Evolutionary conservation across 495 filamentous ascomycete genomes (phyloP).

Genomic region (Penicillium lagena): DNA sequence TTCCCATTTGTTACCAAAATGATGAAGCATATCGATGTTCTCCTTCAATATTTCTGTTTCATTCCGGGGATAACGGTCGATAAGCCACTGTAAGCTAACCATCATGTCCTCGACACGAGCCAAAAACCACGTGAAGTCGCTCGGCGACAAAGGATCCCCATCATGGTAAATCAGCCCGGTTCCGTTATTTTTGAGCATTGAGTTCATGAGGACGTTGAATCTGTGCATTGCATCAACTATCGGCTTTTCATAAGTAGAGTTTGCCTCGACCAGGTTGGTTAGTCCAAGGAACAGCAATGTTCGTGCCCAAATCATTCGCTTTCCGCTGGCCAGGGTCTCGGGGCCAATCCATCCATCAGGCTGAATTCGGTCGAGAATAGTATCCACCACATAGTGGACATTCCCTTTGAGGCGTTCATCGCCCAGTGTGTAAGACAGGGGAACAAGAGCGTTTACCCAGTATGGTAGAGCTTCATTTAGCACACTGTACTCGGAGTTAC

Average conservation of each 20-base stretch:
- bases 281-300: conserved; percentile 49
- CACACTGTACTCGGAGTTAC: conserved; percentile 48
- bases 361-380: conserved; percentile 46
- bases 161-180: conserved; percentile 39
- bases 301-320: conserved; percentile 49
- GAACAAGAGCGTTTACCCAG: conserved; percentile 62
- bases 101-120: conserved; percentile 47
- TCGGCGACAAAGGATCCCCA: conserved; percentile 24
- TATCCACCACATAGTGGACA: conserved; percentile 39
- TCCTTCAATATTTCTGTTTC: conserved; percentile 28
- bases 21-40: conserved; percentile 37
- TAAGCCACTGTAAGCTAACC: conserved; percentile 47
- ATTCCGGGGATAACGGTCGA: conserved; percentile 36
- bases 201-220: conserved; percentile 29
- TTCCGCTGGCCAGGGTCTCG: conserved; percentile 34
- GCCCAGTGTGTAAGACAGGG: conserved; percentile 52
- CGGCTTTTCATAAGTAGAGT: conserved; percentile 12
- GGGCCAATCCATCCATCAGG: conserved; percentile 58
- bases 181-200: conserved; percentile 46
- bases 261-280: conserved; percentile 36
- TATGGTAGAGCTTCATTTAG: conserved; percentile 58
- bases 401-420: conserved; percentile 50
- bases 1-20: conserved; percentile 36
- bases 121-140: conserved; percentile 36
- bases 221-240: conserved; percentile 26